Evolutionary conservation across 192 early-diverging fungal species (phyloP), one percentile per base, ranked within the genome.

Genomic region (Coemansia aciculifera): DNA sequence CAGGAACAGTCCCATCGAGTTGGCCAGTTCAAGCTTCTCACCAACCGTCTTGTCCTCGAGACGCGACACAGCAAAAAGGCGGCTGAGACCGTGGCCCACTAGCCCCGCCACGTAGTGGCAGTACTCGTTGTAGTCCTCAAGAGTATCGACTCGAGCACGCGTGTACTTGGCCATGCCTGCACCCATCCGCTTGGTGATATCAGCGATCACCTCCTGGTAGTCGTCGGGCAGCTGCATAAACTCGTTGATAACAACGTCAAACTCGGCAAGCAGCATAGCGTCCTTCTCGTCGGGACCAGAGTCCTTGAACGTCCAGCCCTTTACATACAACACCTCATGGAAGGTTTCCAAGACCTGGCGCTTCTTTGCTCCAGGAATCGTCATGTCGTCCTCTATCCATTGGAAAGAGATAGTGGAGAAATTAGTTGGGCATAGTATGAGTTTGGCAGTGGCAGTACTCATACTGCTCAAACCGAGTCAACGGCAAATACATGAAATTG

Each of bases 91-190:
- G 67, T 93, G 83, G 3, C 98, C 97, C 44, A 98, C 95, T 12
- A 98, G 86, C 29, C 98, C 97, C 17, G 98, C 97, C 12, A 97
- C 97, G 75, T 97, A 98, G 76, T 98, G 92, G 63, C 93, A 97
- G 85, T 99, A 99, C 57, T 94, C 87, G 79, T 99, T 90, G 86
- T 94, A 99, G 79, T 98, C 93, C 32, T 87, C 90, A 39, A 89
- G 77, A 17, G 92, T 94, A 6, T 80, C 73, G n/a, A 93, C 86
- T 29, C 86, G 83, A 36, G 85, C 79, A 27, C 72, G 84, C 40
- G 86, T 88, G 84, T 90, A 94, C 59, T 95, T 91, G 42, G 95
- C 92, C 97, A 99, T 98, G 0, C 98, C 98, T 21, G 91, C 75
- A 19, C 95, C 98, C 98, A 99, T 98, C 32, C 87, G 77, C 59